These are phyloP conservation scores for Alternaria longipes DNA, from an alignment of 2,329 filamentous ascomycete species.

Conservation along the genomic window DNA sequence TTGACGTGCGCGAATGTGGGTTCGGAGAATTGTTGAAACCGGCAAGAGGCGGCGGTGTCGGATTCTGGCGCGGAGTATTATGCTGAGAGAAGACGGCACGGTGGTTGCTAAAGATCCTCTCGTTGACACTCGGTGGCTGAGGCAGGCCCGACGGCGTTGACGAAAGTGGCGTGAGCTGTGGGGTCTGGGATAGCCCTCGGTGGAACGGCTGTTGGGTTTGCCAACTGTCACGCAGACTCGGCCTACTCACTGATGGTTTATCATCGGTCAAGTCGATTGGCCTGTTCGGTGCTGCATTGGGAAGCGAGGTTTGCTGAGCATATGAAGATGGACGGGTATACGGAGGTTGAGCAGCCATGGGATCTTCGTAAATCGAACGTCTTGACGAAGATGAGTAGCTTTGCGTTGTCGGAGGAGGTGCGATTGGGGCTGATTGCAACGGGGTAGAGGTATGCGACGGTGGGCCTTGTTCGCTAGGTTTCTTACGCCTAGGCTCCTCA, in stretches of 20 bases:
- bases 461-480: slow-evolving; percentile 42
- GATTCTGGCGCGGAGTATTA: slow-evolving; percentile 43
- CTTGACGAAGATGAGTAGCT: slow-evolving; percentile 31
- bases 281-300: slow-evolving; percentile 33
- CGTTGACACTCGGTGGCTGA: slow-evolving; percentile 34
- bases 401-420: slow-evolving; percentile 40
- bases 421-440: slow-evolving; percentile 45
- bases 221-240: slow-evolving; percentile 42
- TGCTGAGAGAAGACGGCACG: slow-evolving; percentile 47
- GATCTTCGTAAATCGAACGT: slow-evolving; percentile 39
- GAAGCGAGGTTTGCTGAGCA: slow-evolving; percentile 36
- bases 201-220: slow-evolving; percentile 40
- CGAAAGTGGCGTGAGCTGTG: slow-evolving; percentile 33
- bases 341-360: slow-evolving; percentile 32
- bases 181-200: slow-evolving; percentile 37
- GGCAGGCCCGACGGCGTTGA: slow-evolving; percentile 41
- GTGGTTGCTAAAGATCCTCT: slow-evolving; percentile 39
- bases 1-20: slow-evolving; percentile 47
- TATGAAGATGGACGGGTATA: slow-evolving; percentile 39
- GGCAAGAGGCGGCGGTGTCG: slow-evolving; percentile 45
- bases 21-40: slow-evolving; percentile 46
- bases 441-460: slow-evolving; percentile 49
- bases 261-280: slow-evolving; percentile 47
- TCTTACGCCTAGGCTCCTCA: slow-evolving; percentile 48
- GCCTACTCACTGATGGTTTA: slow-evolving; percentile 30